Base-by-base conservation (phyloP, 805 yeast species). In the Yamadazyma scolyti region DNA sequence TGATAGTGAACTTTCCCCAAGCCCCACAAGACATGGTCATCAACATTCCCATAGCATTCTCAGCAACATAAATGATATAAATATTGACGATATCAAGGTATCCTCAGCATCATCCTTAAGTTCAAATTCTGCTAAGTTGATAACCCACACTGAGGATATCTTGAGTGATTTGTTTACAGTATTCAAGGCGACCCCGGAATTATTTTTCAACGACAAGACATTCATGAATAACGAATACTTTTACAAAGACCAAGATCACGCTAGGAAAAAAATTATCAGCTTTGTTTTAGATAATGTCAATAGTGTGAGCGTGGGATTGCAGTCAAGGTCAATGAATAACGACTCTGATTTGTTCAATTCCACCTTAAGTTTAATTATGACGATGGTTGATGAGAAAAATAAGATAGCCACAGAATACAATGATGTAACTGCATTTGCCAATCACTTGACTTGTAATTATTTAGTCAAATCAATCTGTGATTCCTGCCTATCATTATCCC, bases 391-490 rank as follows among this genome's bases (percentile, higher is more conserved):
- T 10, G 20, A 27, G 15, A 36, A 41, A 11, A 41, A 39, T 5
- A 15, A 18, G 6, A 38, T 55, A 13, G 43, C 40, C 3, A 37
- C 25, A 8, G 33, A 47, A 9, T 39, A 36, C 27, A 53, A 53
- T 5, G 42, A 44, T 2, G 44, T 54, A n/a, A 44, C 56, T 1
- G 47, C 54, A 1, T 47, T 48, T 34, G 42, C 55, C n/a, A 55
- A 52, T 25, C 54, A 42, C 30, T 22, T 48, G 4, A 46, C 51
- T 9, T 52, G 64, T n/a, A 58, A 56, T 30, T 43, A 47, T 20
- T 48, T 64, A 11, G 44, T 62, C 10, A 54, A 54, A 28, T 42
- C 58, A 6, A 54, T 62, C 2, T 53, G 65, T 32, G 68, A 65
- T 18, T 50, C 62, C 0, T 55, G 65, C 36, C 39, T 61, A 26